Evolutionary conservation across 257 asterid species (phyloP), one percentile per base, ranked within the genome.

Genomic region (Jacaranda copaia): DNA sequence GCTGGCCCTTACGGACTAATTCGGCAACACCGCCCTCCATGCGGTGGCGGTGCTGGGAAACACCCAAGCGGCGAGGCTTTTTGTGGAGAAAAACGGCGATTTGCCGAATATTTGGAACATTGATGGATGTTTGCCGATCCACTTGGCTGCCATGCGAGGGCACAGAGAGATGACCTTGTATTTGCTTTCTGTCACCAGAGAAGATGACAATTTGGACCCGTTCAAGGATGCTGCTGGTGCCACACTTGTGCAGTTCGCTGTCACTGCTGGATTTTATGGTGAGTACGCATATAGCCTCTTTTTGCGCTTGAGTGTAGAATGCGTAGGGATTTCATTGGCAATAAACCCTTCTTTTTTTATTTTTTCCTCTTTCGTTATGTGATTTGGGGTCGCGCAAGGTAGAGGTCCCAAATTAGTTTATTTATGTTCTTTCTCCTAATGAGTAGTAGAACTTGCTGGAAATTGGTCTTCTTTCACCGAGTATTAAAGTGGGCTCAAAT

Each of bases 21-120:
- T 66, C 49, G 79, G 79, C 64, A 79, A 60, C 70, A 74, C 84
- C 8, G 84, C 77, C 46, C 80, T 80, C 8, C 84, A 80, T 53
- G 80, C 80, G 13, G 84, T 70, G 72, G 80, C 84, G 5, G 77
- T 57, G 45, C 84, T 72, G 8, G 83, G 83, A 6, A 53, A 79
- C 72, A 39, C 36, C 72, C 58, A 16, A 38, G 79, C 79, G 6
- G 79, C 81, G 32, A 59, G 58, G 79, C 61, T 79, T 12, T 65
- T 79, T 4, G 79, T 79, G 49, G 45, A 48, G 73, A 72, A 56
- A 67, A 79, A 74, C 43, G 12, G 46, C 5, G 77, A 80, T 7
- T 35, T 80, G 68, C 77, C 77, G 4, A 68, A 74, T 39, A 40
- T 80, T 16, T 80, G 77, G 77, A 75, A 80, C 53, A 14, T 57